Base-by-base conservation (phyloP, 108 stramenopile species). In the Pseudonitzschia multistriata region DNA sequence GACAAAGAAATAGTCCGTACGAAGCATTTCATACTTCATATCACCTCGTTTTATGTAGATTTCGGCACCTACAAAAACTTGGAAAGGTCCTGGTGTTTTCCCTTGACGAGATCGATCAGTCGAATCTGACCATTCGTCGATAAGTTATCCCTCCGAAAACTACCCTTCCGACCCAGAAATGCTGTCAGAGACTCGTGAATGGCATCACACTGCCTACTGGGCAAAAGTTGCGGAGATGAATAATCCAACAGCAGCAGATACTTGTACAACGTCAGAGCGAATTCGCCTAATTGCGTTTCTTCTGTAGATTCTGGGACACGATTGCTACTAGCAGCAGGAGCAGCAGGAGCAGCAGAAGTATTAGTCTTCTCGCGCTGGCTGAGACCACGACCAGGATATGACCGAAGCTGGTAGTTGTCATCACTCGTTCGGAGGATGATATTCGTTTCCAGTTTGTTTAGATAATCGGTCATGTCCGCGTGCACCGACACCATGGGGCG, bases 231-330 rank as follows among this genome's bases (percentile, higher is more conserved):
- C 15, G 88, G 87, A 19, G 85, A 85, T 62, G 79, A 86, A 56
- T 85, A 92, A 72, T 92, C 91, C 27, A 92, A 59, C 37, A 92
- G 52, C 39, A 89, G 80, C 55, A 89, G 57, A 37, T 92, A 92
- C 19, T 76, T 54, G 62, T 92, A 87, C 75, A 90, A 64, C 25
- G 66, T 77, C 66, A 92, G 42, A 17, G 86, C 68, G n/a, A 85
- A 80, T 61, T 87, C 72, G n/a, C 88, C 91, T 77, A 89, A 53
- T 62, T 87, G 31, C 77, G 73, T 30, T 84, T 70, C 24, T 45
- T 45, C 42, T 6, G 17, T 45, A 17, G 11, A 45, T 17, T 13
- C 37, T 8, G 37, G 42, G 42, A 55, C 49, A 90, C 72, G 3
- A 63, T 31, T 30, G 68, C 67, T 8, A n/a, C 42, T 34, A 5